phyloP scores from a whole-genome alignment of 257 asterid species.

The Perilla frutescens region DNA sequence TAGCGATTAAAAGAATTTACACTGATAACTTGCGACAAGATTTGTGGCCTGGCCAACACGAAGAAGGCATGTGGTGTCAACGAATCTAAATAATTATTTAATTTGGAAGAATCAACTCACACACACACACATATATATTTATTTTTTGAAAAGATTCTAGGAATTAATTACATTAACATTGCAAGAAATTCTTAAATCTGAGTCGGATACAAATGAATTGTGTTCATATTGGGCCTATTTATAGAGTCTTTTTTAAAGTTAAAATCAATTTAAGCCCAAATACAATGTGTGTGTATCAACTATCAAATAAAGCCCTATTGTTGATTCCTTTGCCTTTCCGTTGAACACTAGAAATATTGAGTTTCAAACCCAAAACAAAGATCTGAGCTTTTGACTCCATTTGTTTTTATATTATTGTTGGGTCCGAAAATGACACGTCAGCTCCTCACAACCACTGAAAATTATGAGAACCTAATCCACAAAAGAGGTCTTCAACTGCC shows the following conservation, averaged over 20 bases:
- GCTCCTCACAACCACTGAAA: constrained; percentile 38
- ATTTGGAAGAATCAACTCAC: constrained; percentile 22
- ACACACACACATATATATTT: too few relatives aligned
- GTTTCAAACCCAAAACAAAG: not conserved
- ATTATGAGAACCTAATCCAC: constrained; percentile 30
- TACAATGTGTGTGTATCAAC: too few relatives aligned
- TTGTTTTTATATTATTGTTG: too few relatives aligned
- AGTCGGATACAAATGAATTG: too few relatives aligned
- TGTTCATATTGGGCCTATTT: not conserved
- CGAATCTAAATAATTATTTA: constrained; percentile 26
- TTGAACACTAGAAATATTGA: too few relatives aligned
- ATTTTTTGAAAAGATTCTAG: not conserved
- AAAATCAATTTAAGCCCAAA: too few relatives aligned
- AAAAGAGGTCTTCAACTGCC: constrained; percentile 26
- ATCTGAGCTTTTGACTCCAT: not conserved
- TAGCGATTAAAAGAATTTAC: not conserved
- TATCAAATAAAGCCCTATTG: too few relatives aligned
- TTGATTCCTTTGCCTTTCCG: too few relatives aligned
- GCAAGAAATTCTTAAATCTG: not conserved
- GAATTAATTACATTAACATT: not conserved
- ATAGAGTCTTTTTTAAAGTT: too few relatives aligned
- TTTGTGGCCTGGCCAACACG: constrained; percentile 26
- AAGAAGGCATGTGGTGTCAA: constrained; percentile 37
- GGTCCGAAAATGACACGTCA: constrained; percentile 49
- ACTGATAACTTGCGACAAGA: not conserved